Conservation (phyloP, 2,329 filamentous ascomycete species). For the Fulvia fulva region DNA sequence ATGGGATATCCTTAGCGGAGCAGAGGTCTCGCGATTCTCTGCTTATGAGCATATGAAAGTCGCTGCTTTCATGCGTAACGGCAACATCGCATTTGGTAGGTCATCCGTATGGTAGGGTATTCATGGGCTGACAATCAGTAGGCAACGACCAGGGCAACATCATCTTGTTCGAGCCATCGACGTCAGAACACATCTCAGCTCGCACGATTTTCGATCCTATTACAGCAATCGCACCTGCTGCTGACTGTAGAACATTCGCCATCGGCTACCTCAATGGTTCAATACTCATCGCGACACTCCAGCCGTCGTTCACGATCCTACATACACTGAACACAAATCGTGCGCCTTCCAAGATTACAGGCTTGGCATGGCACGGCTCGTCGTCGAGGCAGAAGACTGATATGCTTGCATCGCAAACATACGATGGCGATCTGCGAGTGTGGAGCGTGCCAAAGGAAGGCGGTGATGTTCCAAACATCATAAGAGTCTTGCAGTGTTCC, state of each 20-base stretch:
- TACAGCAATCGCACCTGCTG: constrained; percentile 82
- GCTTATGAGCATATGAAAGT: constrained; percentile 83
- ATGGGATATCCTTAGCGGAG: constrained; percentile 91
- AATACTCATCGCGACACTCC: constrained; percentile 80
- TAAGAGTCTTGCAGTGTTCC: constrained; percentile 76
- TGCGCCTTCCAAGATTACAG: constrained; percentile 80
- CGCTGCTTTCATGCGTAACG: constrained; percentile 93
- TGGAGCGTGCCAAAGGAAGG: constrained; percentile 91
- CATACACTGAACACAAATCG: constrained; percentile 85
- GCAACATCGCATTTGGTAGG: constrained; percentile 93
- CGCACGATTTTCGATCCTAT: constrained; percentile 93
- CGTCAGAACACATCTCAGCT: constrained; percentile 85
- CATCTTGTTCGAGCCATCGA: constrained; percentile 88
- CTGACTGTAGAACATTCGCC: constrained; percentile 90
- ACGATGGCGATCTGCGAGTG: constrained; percentile 86
- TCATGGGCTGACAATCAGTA: constrained; percentile 37
- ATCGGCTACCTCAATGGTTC: constrained; percentile 97
- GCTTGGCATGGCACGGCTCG: constrained; percentile 90
- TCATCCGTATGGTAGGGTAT: background rate
- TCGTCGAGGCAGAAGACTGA: constrained; percentile 95
- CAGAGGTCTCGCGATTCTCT: constrained; percentile 85
- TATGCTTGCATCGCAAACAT: constrained; percentile 91
- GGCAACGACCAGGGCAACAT: constrained; percentile 90
- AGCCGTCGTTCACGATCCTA: constrained; percentile 88
- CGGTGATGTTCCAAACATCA: constrained; percentile 74